phyloP scores from a whole-genome alignment of 805 yeast genomes.

The Saturnispora serradocipensis region DNA sequence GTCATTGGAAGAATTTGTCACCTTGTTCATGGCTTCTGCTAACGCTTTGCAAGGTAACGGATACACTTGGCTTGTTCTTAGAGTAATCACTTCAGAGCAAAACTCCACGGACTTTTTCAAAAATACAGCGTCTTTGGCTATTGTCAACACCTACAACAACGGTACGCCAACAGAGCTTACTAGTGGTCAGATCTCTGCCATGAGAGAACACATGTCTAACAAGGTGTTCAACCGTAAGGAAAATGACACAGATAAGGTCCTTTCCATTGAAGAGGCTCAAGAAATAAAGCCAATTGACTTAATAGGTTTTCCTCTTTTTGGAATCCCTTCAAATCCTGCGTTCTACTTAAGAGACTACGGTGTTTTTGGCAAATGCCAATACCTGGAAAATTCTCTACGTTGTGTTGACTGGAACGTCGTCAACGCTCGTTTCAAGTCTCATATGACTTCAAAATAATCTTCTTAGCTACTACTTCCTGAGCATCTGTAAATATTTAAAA shows the following conservation, averaged over 20 bases:
- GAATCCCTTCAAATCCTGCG: conserved; percentile 65
- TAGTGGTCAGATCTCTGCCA: conserved; percentile 36
- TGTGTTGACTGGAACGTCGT: conserved; percentile 79
- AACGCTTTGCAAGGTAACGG: conserved; percentile 80
- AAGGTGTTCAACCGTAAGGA: conserved; percentile 9
- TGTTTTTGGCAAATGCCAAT: conserved; percentile 63
- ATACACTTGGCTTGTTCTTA: conserved; percentile 79
- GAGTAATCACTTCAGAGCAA: conserved; percentile 20
- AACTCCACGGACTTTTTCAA: conserved; percentile 14
- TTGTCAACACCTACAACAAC: conserved; percentile 80
- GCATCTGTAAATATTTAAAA: background rate
- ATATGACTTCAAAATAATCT: conserved; percentile 1
- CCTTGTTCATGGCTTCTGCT: conserved; percentile 61
- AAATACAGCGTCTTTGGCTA: conserved; percentile 40
- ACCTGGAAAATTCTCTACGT: conserved; percentile 66
- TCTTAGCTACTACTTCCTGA: background rate
- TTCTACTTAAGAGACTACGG: conserved; percentile 69
- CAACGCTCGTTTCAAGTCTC: conserved; percentile 2
- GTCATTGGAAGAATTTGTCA: conserved; percentile 63
- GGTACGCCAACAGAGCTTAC: conserved; percentile 70
- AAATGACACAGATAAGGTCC: conserved; percentile 17
- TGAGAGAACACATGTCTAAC: conserved; percentile 10
- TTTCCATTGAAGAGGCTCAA: conserved; percentile 33
- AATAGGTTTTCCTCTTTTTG: conserved; percentile 48
- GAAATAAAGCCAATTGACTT: conserved; percentile 34